phyloP scores from a whole-genome alignment of 1,284 basidiomycete species.

The Omphalotus olearius region DNA sequence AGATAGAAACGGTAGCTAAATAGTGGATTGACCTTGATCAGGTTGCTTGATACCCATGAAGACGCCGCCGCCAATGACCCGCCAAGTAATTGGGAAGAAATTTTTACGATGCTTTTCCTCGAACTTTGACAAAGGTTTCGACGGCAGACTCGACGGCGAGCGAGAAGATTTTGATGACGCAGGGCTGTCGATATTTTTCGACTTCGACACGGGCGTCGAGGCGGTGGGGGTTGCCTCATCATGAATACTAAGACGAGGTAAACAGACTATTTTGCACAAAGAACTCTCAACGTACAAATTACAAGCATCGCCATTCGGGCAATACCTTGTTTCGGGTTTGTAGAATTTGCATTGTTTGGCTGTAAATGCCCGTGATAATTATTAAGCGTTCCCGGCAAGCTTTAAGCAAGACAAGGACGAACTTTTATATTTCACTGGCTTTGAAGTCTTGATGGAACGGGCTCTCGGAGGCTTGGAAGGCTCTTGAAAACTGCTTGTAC shows the following conservation, averaged over 20 bases:
- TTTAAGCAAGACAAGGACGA: not conserved
- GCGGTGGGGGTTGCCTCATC: conserved; percentile 16
- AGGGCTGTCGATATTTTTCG: not conserved
- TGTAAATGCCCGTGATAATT: conserved; percentile 20
- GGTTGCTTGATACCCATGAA: conserved; percentile 28
- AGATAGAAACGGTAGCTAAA: not conserved
- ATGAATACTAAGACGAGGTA: conserved; percentile 31
- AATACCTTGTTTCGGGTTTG: conserved; percentile 35
- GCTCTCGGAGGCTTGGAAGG: no score
- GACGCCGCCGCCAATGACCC: conserved; percentile 51
- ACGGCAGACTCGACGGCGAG: conserved; percentile 21
- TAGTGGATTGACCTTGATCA: not conserved
- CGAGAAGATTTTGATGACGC: conserved; percentile 18
- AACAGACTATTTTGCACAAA: conserved; percentile 3
- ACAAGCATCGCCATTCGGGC: conserved; percentile 58
- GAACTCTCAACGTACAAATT: conserved; percentile 51
- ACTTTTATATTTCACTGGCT: conserved; percentile 9
- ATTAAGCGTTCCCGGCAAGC: not conserved
- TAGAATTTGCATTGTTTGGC: conserved; percentile 69
- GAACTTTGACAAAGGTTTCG: conserved; percentile 23
- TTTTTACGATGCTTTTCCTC: conserved; percentile 38
- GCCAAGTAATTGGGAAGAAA: conserved; percentile 46
- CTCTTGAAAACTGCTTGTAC: not conserved
- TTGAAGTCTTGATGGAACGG: no score
- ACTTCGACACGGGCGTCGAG: not conserved